Conservation (phyloP, 1,284 basidiomycete species). For the Microbotryomycetes sp. region DNA sequence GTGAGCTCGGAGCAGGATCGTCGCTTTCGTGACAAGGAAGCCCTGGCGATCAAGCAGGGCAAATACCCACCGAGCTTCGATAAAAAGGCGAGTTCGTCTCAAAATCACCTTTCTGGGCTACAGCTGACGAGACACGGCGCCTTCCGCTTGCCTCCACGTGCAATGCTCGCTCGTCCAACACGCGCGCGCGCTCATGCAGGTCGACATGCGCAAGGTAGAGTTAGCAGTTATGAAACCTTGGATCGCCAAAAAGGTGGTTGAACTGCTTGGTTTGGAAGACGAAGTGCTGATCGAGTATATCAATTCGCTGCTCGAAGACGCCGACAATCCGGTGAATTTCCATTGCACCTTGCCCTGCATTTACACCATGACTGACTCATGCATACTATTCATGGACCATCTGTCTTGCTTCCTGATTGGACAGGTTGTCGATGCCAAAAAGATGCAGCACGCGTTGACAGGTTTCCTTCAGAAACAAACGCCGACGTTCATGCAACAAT, state of each 20-base stretch:
- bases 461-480: constrained; percentile 78
- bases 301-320: constrained; percentile 83
- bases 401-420: background rate
- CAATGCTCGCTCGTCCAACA: background rate
- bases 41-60: constrained; percentile 75
- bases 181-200: constrained; percentile 47
- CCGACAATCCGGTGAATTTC: constrained; percentile 62
- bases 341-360: constrained; percentile 2
- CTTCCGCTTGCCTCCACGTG: no score
- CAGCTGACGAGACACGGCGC: background rate
- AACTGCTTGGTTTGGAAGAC: constrained; percentile 88
- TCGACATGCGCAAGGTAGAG: constrained; percentile 94
- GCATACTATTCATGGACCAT: background rate
- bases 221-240: constrained; percentile 80
- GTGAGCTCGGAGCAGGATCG: constrained; percentile 40
- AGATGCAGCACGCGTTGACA: constrained; percentile 88
- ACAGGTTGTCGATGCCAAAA: constrained; percentile 81
- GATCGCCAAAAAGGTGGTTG: constrained; percentile 84
- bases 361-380: background rate
- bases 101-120: no score
- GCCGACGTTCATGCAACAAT: constrained; percentile 71
- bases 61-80: constrained; percentile 87
- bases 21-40: constrained; percentile 92
- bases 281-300: constrained; percentile 96
- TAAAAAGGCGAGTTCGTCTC: constrained; percentile 58